phyloP scores from a whole-genome alignment of 2,329 filamentous ascomycete genomes.

The Xylariales sp. region DNA sequence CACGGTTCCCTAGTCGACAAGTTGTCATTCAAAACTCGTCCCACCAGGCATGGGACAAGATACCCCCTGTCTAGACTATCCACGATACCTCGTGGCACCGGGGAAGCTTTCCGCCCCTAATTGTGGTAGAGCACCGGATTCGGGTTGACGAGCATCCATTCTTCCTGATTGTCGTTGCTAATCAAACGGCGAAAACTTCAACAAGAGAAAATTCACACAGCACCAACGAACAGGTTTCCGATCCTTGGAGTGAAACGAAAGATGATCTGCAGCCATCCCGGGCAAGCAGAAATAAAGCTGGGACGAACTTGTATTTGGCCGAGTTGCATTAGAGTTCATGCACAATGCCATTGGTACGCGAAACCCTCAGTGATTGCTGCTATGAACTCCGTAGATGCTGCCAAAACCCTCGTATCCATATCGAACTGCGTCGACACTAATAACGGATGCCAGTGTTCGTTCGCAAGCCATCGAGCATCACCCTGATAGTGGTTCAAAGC shows the following conservation, averaged over 20 bases:
- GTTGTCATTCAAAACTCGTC: slow-evolving; percentile 9
- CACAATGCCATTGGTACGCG: background rate
- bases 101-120: slow-evolving; percentile 20
- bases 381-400: too few species aligned
- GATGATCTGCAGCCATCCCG: slow-evolving; percentile 6
- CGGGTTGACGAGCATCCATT: too few species aligned
- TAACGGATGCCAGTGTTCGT: too few species aligned
- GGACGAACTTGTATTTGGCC: slow-evolving; percentile 5
- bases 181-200: slow-evolving; percentile 5
- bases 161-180: slow-evolving; percentile 12
- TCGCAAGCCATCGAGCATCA: too few species aligned
- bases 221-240: background rate
- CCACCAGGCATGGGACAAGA: slow-evolving; percentile 15
- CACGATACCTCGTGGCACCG: slow-evolving; percentile 15
- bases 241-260: background rate
- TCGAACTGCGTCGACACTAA: too few species aligned
- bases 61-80: slow-evolving; percentile 13
- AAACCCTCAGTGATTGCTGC: too few species aligned
- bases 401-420: too few species aligned
- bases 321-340: background rate
- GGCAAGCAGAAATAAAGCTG: background rate
- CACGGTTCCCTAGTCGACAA: slow-evolving; percentile 2
- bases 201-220: background rate
- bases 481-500: too few species aligned
- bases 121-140: too few species aligned